Base-by-base conservation (phyloP, 208 protist genomes). In the Leishmania aethiopica region DNA sequence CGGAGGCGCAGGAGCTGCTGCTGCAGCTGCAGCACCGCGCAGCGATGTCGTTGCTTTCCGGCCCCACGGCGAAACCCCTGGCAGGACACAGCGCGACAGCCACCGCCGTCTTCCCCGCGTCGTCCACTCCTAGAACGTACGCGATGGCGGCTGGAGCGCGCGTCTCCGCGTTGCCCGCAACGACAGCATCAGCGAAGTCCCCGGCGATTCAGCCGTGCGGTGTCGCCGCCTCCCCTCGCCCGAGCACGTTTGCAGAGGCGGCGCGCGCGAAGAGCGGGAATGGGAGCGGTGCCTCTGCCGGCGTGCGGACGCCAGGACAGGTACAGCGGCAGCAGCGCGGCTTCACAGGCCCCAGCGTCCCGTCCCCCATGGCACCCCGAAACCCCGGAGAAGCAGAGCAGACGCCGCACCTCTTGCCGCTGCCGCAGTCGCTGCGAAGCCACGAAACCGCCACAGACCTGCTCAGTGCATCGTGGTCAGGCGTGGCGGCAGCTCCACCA, bases 1-100 rank as follows among this genome's bases (percentile, higher is more conserved):
- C 81, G 6, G 80, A 88, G 55, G 80, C 84, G 35, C 80, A 84
- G 37, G 80, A 84, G 57, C 57, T 77, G 51, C 69, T 84, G 45
- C 42, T 80, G 49, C 84, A 72, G 45, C 80, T 84, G 62, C 84
- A 84, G 64, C 80, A 67, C 28, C 74, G 78, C 28, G 71, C 79
- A 6, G 28, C 59, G 15, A n/a, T 57, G 45, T 11, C 64, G 73
- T 25, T 76, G 15, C 6, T 35, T 35, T 28, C 59, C 45, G 71
- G 69, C n/a, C 2, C 40, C 42, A 6, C 67, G 8, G 67, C 32
- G 40, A 47, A 19, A 22, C 19, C 40, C 40, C n/a, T 72, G 22
- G 67, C 0, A n/a, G 67, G 22, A n/a, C 67, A 72, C 70, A 51
- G 57, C 77, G 32, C 42, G 3, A 40, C 45, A 19, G 40, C 37